Conservation (phyloP, 2,329 filamentous ascomycete species). For the Colletotrichum spinosum region DNA sequence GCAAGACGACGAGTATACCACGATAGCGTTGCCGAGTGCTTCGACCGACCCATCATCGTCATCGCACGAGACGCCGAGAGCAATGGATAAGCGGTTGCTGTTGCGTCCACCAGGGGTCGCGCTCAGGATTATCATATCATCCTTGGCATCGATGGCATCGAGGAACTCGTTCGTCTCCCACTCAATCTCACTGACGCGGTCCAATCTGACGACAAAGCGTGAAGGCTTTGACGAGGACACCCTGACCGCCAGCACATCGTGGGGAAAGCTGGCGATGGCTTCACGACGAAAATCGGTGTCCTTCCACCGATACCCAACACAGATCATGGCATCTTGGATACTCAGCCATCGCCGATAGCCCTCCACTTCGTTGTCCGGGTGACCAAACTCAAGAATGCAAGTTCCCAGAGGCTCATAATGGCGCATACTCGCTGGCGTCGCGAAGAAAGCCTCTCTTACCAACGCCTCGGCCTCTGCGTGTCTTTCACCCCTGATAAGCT, state of each 20-base stretch:
- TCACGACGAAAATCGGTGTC: conserved; percentile 41
- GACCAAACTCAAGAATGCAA: conserved; percentile 54
- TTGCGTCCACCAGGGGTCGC: conserved; percentile 50
- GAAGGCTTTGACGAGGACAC: conserved; percentile 37
- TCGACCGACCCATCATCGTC: conserved; percentile 44
- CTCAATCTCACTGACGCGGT: conserved; percentile 54
- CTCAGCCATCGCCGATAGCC: conserved; percentile 37
- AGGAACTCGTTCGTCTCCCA: conserved; percentile 58
- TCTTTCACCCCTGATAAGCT: conserved; percentile 49
- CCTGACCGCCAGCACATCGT: conserved; percentile 40
- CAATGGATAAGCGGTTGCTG: conserved; percentile 48
- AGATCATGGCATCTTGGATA: conserved; percentile 27
- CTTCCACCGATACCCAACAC: conserved; percentile 28
- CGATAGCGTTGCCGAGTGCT: conserved; percentile 48
- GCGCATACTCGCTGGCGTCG: conserved; percentile 57
- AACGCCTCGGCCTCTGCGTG: conserved; percentile 38
- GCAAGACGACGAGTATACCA: conserved; percentile 50
- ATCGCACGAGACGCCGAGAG: conserved; percentile 44
- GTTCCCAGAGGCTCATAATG: conserved; percentile 57
- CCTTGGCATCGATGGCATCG: conserved; percentile 46
- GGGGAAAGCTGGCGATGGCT: conserved; percentile 41
- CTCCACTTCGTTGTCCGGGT: conserved; percentile 39
- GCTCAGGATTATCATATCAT: conserved; percentile 48
- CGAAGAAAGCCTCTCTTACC: conserved; percentile 52
- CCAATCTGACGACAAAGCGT: conserved; percentile 44